Percentiles rank a stretch among this genome's conserved stretches.
Evolutionary conservation across 176 grass and related monocot genomes (phyloP).

Genomic region (Secale cereale): DNA sequence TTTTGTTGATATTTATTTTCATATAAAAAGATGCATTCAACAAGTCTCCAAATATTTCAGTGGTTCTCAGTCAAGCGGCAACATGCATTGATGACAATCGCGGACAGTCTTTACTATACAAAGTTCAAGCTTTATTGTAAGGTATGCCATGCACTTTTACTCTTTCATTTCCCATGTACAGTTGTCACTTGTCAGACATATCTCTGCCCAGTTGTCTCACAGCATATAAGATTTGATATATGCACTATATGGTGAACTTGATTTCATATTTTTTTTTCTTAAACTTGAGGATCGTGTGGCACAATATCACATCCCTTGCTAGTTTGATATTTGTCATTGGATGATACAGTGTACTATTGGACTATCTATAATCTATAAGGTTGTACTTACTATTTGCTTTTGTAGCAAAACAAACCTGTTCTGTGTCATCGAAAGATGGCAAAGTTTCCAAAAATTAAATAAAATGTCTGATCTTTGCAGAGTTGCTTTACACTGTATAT

Average conservation of each 20-base stretch:
- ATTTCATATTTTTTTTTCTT: background rate
- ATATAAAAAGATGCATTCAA: background rate
- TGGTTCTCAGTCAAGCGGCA: constrained; percentile 97
- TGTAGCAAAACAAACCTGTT: background rate
- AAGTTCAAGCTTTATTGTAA: constrained; percentile 95
- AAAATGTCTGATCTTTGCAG: background rate
- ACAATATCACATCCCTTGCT: background rate
- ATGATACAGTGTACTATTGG: background rate
- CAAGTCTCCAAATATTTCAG: constrained; percentile 49
- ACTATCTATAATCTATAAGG: background rate
- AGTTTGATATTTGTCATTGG: background rate
- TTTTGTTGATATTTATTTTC: background rate
- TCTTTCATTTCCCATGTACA: background rate
- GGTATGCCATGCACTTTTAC: constrained; percentile 32
- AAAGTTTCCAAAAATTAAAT: background rate
- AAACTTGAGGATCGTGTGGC: background rate
- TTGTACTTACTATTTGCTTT: background rate
- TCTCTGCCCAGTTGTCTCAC: background rate
- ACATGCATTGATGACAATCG: constrained; percentile 89
- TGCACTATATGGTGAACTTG: background rate
- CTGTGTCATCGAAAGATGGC: background rate
- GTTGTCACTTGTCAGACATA: background rate
- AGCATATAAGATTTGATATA: background rate
- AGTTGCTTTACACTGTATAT: background rate
- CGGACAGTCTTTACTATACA: constrained; percentile 74